These are phyloP conservation scores for Paraphoma chrysanthemicola DNA, from an alignment of 2,329 filamentous ascomycete species.

Conservation along the genomic window DNA sequence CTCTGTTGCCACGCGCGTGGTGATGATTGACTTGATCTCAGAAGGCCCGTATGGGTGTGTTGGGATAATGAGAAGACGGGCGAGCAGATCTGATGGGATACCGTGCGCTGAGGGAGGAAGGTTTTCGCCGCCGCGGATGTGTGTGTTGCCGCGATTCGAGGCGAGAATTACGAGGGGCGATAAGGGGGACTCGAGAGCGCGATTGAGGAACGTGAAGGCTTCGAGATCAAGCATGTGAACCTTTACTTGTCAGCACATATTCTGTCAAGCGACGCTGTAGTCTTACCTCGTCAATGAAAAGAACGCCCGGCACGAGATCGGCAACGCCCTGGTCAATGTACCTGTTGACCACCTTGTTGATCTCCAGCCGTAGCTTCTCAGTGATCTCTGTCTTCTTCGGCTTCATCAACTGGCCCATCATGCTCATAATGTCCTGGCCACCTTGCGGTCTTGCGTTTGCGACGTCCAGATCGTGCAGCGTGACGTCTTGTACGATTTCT, in stretches of 20 bases:
- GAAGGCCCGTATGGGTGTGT: constrained; percentile 87
- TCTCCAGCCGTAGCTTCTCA: constrained; percentile 92
- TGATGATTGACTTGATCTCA: constrained; percentile 92
- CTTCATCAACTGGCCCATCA: constrained; percentile 99
- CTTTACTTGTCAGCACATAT: constrained; percentile 54
- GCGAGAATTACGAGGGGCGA: constrained; percentile 97
- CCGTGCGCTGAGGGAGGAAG: constrained; percentile 77
- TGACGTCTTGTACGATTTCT: constrained; percentile 98
- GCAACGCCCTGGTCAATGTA: constrained; percentile 99
- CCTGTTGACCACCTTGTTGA: constrained; percentile 99
- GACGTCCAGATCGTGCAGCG: constrained; percentile 93
- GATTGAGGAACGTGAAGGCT: constrained; percentile 98
- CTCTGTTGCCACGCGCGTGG: constrained; percentile 82
- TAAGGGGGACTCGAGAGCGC: constrained; percentile 92
- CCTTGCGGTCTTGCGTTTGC: constrained; percentile 95
- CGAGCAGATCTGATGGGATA: constrained; percentile 90
- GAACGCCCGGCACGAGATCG: constrained; percentile 94
- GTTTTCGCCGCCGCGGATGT: constrained; percentile 83
- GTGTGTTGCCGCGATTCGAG: constrained; percentile 93
- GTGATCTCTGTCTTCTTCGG: constrained; percentile 99
- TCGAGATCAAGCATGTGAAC: constrained; percentile 99
- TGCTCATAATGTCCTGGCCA: constrained; percentile 99
- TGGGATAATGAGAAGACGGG: constrained; percentile 92
- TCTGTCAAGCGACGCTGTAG: background rate
- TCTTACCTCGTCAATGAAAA: constrained; percentile 96